Conservation (phyloP, 2,329 filamentous ascomycete species). For the Epichloe gansuensis region DNA sequence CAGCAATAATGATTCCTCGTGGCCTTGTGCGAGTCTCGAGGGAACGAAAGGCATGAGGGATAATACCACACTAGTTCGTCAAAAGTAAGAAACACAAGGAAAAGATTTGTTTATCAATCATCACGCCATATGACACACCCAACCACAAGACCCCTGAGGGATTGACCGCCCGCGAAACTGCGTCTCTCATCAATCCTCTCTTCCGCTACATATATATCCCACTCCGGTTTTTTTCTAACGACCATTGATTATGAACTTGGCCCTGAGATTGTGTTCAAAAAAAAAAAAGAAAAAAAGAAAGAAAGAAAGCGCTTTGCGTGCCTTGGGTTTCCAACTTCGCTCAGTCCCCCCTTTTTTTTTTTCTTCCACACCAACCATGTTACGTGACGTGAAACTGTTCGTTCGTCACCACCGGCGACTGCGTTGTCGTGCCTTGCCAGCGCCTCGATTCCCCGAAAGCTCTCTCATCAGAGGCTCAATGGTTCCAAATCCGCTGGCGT, state of each 20-base stretch:
- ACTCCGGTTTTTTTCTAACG: too few relatives aligned
- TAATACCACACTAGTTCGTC: neutral
- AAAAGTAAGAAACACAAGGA: neutral
- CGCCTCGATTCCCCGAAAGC: conserved; percentile 20
- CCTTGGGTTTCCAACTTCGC: neutral
- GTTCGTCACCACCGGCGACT: conserved; percentile 1
- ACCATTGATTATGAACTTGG: too few relatives aligned
- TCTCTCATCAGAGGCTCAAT: conserved; percentile 35
- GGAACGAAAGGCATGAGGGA: neutral
- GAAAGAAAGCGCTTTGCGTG: neutral
- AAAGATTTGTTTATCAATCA: too few relatives aligned
- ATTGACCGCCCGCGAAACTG: too few relatives aligned
- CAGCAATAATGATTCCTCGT: too few relatives aligned
- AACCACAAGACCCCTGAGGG: too few relatives aligned
- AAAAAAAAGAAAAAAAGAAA: neutral
- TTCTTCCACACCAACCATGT: neutral
- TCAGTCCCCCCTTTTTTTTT: neutral
- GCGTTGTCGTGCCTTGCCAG: conserved; percentile 8
- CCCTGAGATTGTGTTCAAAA: too few relatives aligned
- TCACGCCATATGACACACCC: too few relatives aligned
- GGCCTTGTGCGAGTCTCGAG: neutral
- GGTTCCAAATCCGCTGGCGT: conserved; percentile 24
- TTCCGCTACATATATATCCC: too few relatives aligned
- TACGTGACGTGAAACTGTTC: neutral
- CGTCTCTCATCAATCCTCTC: too few relatives aligned